Base-by-base conservation (phyloP, 257 asterid genomes). In the Jasminum sambac region DNA sequence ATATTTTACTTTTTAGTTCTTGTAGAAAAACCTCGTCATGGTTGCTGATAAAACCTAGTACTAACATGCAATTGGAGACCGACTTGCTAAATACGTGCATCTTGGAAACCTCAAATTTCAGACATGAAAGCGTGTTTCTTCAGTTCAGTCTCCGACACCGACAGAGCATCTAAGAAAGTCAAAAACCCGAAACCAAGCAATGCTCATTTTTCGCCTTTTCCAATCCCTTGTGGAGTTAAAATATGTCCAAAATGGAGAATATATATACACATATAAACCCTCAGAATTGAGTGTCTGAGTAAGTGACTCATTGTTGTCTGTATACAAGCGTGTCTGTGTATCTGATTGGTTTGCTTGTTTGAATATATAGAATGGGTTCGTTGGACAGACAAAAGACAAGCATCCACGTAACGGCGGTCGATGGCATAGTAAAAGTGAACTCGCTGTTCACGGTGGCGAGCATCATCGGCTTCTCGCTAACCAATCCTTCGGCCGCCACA, bases 201-300 rank as follows among this genome's bases (percentile, higher is more conserved):
- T 40, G 71, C 72, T 64, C 67, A 26, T 46, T 30, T 64, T 21
- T 34, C 1, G 7, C 39, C 4, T 6, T 34, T 9, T 60, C 59
- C 19, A 17, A 23, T 68, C 36, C 79, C 74, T 72, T 72, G 38
- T 17, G 60, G 72, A 63, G 36, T 30, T 4, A 1, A 30, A 30
- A 30, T 1, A 1, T 30, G 36, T 30, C 36, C 4, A 30, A 1
- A 65, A 65, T 34, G 5, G 77, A 69, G 36, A 72, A 23, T n/a
- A n/a, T n/a, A 30, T 30, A 30, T 1, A 30, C 36, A 1, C 36
- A 1, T 30, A 24, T 5, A 55, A 55, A 17, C 57, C 14, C 38
- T 19, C 75, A 19, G 43, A 69, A 66, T 62, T 63, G 63, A 63
- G 60, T 81, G 85, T 46, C 71, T 65, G 76, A 67, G 85, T 81